phyloP scores from a whole-genome alignment of 164 flowering plant genomes.

The Litsea cubeba region DNA sequence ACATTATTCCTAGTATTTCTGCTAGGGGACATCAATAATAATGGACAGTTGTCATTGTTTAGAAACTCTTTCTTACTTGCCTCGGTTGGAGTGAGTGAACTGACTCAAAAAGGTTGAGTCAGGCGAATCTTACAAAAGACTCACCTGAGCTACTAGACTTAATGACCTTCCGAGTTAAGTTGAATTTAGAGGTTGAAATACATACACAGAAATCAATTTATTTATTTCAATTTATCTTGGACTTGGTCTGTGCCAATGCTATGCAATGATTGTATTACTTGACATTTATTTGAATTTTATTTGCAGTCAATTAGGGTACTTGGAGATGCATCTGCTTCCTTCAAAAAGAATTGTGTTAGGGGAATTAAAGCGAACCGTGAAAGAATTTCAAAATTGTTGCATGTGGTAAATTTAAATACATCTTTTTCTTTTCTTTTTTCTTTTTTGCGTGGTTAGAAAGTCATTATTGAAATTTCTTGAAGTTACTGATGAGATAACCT shows the following conservation, averaged over 20 bases:
- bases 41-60: too few relatives aligned
- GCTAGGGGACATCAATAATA: not conserved
- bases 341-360: slow-evolving; percentile 88
- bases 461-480: not conserved
- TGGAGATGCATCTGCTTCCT: slow-evolving; percentile 93
- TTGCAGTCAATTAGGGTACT: slow-evolving; percentile 80
- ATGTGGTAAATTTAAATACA: slow-evolving; percentile 51
- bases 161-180: too few relatives aligned
- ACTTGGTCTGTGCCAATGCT: not conserved
- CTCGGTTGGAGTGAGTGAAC: too few relatives aligned
- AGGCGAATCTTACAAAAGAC: too few relatives aligned
- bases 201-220: not conserved
- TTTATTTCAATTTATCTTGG: not conserved
- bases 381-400: slow-evolving; percentile 83
- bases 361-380: slow-evolving; percentile 85
- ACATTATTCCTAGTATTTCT: not conserved
- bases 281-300: slow-evolving; percentile 3
- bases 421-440: not conserved
- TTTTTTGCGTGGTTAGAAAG: not conserved
- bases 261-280: not conserved
- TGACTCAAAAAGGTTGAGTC: too few relatives aligned
- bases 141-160: not conserved
- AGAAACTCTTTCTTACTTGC: too few relatives aligned
- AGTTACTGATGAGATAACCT: slow-evolving; percentile 3
- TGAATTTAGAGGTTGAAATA: too few relatives aligned